phyloP scores from a whole-genome alignment of 2,329 filamentous ascomycete species.

The Cytospora mali region DNA sequence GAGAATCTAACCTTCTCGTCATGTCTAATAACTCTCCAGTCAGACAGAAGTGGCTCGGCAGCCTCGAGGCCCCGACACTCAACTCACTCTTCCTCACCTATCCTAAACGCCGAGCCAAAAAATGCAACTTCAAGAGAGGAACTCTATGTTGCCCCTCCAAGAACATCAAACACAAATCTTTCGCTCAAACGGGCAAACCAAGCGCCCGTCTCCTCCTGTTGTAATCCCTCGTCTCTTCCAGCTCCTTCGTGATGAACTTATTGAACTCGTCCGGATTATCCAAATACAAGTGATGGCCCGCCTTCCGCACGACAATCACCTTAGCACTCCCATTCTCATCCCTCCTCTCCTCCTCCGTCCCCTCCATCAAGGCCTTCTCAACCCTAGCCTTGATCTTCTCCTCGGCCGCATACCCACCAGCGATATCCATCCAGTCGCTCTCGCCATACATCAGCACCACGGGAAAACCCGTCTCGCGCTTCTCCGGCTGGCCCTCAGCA shows the following conservation, averaged over 20 bases:
- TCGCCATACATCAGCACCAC: constrained; percentile 96
- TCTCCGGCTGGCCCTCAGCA: constrained; percentile 36
- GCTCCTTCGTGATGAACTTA: constrained; percentile 52
- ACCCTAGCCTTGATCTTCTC: constrained; percentile 75
- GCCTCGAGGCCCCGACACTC: not conserved
- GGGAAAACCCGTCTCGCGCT: constrained; percentile 69
- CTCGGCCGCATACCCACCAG: constrained; percentile 77
- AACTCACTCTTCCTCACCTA: not conserved
- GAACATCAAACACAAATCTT: not conserved
- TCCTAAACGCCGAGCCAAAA: constrained; percentile 21
- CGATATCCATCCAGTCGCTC: constrained; percentile 98
- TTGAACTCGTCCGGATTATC: constrained; percentile 64
- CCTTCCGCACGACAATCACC: constrained; percentile 72
- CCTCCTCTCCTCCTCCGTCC: constrained; percentile 67
- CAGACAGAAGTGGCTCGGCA: not conserved
- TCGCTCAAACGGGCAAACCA: constrained; percentile 11
- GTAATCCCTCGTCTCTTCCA: constrained; percentile 51
- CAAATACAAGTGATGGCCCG: constrained; percentile 62
- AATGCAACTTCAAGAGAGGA: constrained; percentile 10
- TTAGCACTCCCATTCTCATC: constrained; percentile 79
- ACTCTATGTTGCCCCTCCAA: too few species aligned
- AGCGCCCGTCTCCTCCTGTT: constrained; percentile 28
- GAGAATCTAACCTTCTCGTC: not conserved
- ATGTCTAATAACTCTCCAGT: constrained; percentile 7
- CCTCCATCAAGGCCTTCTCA: constrained; percentile 60